Evolutionary conservation across 2,329 filamentous ascomycete genomes (phyloP), one percentile per base, ranked within the genome.

Genomic region (Davidsoniella eucalypti): DNA sequence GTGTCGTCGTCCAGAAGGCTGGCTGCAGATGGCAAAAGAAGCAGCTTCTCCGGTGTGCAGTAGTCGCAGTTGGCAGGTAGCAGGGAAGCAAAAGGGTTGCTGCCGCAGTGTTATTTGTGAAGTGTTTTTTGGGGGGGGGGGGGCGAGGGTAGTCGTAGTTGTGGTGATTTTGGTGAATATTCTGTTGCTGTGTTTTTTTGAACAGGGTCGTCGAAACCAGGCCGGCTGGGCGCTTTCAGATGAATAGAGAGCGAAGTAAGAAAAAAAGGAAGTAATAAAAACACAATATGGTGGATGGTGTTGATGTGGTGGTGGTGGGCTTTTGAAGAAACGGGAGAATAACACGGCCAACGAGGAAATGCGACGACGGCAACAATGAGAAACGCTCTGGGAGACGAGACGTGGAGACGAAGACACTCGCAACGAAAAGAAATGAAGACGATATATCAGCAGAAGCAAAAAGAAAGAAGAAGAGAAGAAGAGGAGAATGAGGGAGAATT

Each of bases 191-290:
- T 21, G 36, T 43, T 12, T 42, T 42, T 21, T 44, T 29, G 33
- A 44, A 45, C 16, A 18, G 36, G 17, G 42, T 41, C 36, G 40
- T 49, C 42, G 42, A 48, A 52, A 49, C 47, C 47, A 52, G 51
- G 42, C 51, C 51, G 51, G 46, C 51, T 49, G 51, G 51, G 43
- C 47, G 46, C 39, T 52, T 49, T 50, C 43, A 45, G 36, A 38
- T 44, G 36, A 49, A 47, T 40, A 46, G 47, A 43, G 36, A 43
- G 47, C 46, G 46, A 41, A 44, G 26, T 37, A 38, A 16, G 18
- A n/a, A 40, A 44, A 49, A 12, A 36, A 21, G 33, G 5, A 23
- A 23, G 25, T 36, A 29, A 50, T 10, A 50, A 50, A 41, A 23
- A 36, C 21, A 48, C n/a, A 45, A 45, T 14, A 29, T 17, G 26